Conservation (phyloP, 805 yeast genomes). For the Cyberlindnera euphorbiiphila region DNA sequence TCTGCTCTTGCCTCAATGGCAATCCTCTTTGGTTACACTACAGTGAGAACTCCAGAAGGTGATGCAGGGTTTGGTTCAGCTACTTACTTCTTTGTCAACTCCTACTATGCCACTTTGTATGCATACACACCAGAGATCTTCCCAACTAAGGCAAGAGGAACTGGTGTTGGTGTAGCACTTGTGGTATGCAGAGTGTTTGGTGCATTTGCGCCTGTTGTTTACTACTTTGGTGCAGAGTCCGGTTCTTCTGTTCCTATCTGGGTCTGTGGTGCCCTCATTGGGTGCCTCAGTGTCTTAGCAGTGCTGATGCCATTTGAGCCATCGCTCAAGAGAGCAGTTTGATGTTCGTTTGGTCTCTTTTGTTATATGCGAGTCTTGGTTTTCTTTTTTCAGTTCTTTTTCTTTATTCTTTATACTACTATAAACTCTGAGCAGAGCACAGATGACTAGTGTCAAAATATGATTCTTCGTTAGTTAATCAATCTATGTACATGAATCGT, state of each 20-base stretch:
- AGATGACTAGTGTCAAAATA: too few species aligned
- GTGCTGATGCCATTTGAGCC: slow-evolving; percentile 49
- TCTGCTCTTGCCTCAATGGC: slow-evolving; percentile 55
- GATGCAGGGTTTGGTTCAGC: slow-evolving; percentile 48
- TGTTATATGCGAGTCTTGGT: too few species aligned
- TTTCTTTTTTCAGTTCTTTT: too few species aligned
- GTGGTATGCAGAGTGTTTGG: slow-evolving; percentile 51
- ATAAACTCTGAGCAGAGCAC: too few species aligned
- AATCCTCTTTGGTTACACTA: slow-evolving; percentile 58
- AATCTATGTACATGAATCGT: not conserved
- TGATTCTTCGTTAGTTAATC: not conserved
- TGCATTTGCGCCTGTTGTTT: slow-evolving; percentile 55
- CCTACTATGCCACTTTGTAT: slow-evolving; percentile 56
- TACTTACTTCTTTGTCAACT: slow-evolving; percentile 44
- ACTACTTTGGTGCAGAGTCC: slow-evolving; percentile 41
- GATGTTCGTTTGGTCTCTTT: slow-evolving; percentile 2
- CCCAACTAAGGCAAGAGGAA: slow-evolving; percentile 49
- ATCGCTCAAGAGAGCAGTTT: slow-evolving; percentile 34
- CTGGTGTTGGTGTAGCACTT: slow-evolving; percentile 60
- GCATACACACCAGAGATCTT: slow-evolving; percentile 67
- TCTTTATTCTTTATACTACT: too few species aligned
- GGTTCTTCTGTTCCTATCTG: slow-evolving; percentile 57
- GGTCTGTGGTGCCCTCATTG: slow-evolving; percentile 55
- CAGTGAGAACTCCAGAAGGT: slow-evolving; percentile 48
- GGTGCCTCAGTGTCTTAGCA: slow-evolving; percentile 43